Conservation (phyloP, 2,329 filamentous ascomycete species). For the Lasiodiplodia hormozganensis region DNA sequence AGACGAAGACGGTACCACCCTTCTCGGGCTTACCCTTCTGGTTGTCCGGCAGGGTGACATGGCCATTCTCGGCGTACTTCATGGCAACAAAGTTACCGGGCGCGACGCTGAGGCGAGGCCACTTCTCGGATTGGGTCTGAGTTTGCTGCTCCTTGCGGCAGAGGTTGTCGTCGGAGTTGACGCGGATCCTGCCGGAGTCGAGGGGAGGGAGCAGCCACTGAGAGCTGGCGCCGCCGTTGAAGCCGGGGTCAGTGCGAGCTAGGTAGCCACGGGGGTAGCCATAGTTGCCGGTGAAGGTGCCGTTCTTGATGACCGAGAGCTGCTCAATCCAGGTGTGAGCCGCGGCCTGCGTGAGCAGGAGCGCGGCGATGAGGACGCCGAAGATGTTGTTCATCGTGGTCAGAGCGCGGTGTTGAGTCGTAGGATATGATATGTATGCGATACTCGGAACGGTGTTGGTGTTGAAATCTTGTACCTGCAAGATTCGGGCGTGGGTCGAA, state of each 20-base stretch:
- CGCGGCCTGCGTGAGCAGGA: constrained; percentile 33
- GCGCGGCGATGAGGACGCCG: constrained; percentile 32
- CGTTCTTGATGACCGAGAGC: constrained; percentile 75
- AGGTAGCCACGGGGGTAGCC: constrained; percentile 80
- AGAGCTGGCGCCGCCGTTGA: constrained; percentile 67
- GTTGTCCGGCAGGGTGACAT: constrained; percentile 52
- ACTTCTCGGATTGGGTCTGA: constrained; percentile 60
- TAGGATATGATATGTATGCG: background rate
- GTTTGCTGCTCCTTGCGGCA: constrained; percentile 70
- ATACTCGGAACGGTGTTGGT: background rate
- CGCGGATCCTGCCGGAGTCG: constrained; percentile 51
- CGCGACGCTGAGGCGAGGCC: constrained; percentile 66
- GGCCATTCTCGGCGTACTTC: constrained; percentile 60
- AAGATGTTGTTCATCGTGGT: constrained; percentile 2
- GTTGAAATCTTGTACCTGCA: constrained; percentile 20
- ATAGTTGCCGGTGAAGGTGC: constrained; percentile 71
- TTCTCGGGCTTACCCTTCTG: constrained; percentile 50
- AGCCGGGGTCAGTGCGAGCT: constrained; percentile 62
- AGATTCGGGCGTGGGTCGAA: background rate
- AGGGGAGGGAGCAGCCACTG: constrained; percentile 67
- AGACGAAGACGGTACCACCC: constrained; percentile 56
- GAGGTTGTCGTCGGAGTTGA: constrained; percentile 63
- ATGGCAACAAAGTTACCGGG: constrained; percentile 57
- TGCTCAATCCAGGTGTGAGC: constrained; percentile 84
- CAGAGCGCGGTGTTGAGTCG: background rate